These are phyloP conservation scores for Malassezia globosa DNA, from an alignment of 1,284 basidiomycete species.

Conservation along the genomic window DNA sequence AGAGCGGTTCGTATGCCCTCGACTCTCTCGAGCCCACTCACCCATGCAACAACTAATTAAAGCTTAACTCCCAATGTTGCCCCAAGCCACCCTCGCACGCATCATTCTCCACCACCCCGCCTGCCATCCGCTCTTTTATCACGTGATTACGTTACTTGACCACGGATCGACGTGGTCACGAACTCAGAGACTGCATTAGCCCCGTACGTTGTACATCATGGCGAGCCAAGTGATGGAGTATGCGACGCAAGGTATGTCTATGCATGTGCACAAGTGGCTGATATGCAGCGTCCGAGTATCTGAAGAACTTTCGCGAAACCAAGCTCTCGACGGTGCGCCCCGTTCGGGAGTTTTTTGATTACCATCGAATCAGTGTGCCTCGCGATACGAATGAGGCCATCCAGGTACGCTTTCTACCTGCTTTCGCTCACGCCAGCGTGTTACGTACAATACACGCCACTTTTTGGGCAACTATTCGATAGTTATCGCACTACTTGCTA, in stretches of 20 bases:
- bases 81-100: no score
- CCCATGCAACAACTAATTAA: no score
- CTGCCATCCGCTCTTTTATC: no score
- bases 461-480: constrained; percentile 64
- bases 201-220: constrained; percentile 12
- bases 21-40: no score
- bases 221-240: constrained; percentile 16
- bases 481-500: constrained; percentile 65
- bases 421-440: constrained; percentile 50
- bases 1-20: no score
- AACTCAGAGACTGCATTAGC: no score
- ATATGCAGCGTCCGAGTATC: constrained; percentile 34
- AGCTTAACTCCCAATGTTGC: no score
- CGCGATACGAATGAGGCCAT: constrained; percentile 56
- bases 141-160: no score
- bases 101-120: no score
- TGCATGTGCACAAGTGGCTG: neutral
- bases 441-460: constrained; percentile 73
- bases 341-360: constrained; percentile 61
- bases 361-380: constrained; percentile 66
- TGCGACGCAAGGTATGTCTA: constrained; percentile 10
- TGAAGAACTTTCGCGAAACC: constrained; percentile 55
- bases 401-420: constrained; percentile 26
- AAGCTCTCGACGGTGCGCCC: constrained; percentile 69
- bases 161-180: no score